Evolutionary conservation across 1,284 basidiomycete species (phyloP).

Genomic region (Golubevia sp.): DNA sequence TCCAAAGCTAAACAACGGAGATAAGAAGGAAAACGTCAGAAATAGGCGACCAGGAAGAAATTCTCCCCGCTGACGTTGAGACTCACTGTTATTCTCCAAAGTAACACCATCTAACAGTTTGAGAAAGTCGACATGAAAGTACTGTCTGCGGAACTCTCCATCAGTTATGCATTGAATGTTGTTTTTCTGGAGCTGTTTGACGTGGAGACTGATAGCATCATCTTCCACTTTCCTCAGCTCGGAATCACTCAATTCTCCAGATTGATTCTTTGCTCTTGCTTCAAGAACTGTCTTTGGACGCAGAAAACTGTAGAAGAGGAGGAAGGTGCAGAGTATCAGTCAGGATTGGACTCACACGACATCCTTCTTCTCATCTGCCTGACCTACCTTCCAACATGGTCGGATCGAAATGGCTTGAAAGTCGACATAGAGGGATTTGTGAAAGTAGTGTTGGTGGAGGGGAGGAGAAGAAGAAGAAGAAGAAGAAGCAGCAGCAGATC

Average conservation of each 20-base stretch:
- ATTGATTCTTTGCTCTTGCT: constrained; percentile 65
- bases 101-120: constrained; percentile 36
- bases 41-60: not conserved
- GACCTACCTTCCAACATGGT: constrained; percentile 21
- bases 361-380: not conserved
- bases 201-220: constrained; percentile 66
- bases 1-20: constrained; percentile 15
- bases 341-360: not conserved
- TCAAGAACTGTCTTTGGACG: constrained; percentile 67
- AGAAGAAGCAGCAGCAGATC: no score
- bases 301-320: constrained; percentile 61
- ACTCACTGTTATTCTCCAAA: constrained; percentile 27
- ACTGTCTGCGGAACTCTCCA: constrained; percentile 66
- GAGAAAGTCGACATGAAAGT: constrained; percentile 39
- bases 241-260: constrained; percentile 63
- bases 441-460: no score
- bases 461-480: no score
- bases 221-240: constrained; percentile 67
- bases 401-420: constrained; percentile 28
- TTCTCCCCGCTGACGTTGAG: not conserved
- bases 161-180: constrained; percentile 70
- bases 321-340: not conserved
- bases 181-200: constrained; percentile 66
- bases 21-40: not conserved
- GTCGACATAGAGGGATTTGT: no score